phyloP scores from a whole-genome alignment of 768 basidiomycete species.

The Kwoniella newhampshirensis region DNA sequence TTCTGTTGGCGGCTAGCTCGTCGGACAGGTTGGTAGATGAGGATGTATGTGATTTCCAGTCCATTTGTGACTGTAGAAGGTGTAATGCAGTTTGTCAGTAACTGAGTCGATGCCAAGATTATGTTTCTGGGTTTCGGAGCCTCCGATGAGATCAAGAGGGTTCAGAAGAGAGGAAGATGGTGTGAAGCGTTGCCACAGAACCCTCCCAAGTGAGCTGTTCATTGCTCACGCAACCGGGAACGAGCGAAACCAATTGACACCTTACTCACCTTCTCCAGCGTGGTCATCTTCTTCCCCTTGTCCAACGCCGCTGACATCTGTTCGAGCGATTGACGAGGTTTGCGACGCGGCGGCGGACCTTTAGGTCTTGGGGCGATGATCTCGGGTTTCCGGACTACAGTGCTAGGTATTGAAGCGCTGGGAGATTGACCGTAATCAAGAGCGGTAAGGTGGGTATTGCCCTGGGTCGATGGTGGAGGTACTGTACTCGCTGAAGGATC shows the following conservation, averaged over 20 bases:
- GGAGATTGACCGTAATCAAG: too few species aligned
- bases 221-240: too few species aligned
- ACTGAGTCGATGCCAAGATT: neutral
- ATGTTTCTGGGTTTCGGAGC: too few species aligned
- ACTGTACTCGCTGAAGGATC: too few species aligned
- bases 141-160: too few species aligned
- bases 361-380: conserved; percentile 1
- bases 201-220: too few species aligned
- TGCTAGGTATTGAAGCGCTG: neutral
- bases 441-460: too few species aligned
- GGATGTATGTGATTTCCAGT: conserved; percentile 45
- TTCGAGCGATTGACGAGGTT: conserved; percentile 49
- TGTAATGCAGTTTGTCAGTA: too few species aligned
- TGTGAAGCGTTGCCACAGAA: too few species aligned
- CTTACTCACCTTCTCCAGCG: conserved; percentile 47
- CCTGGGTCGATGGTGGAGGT: too few species aligned
- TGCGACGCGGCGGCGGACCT: conserved; percentile 27
- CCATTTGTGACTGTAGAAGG: conserved; percentile 38
- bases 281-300: conserved; percentile 52
- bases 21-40: conserved; percentile 14
- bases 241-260: neutral
- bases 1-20: conserved; percentile 44
- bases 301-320: conserved; percentile 41
- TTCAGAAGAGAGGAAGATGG: too few species aligned
- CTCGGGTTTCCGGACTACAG: too few species aligned